phyloP scores from a whole-genome alignment of 2,329 filamentous ascomycete genomes.

The Triangularia verruculosa region DNA sequence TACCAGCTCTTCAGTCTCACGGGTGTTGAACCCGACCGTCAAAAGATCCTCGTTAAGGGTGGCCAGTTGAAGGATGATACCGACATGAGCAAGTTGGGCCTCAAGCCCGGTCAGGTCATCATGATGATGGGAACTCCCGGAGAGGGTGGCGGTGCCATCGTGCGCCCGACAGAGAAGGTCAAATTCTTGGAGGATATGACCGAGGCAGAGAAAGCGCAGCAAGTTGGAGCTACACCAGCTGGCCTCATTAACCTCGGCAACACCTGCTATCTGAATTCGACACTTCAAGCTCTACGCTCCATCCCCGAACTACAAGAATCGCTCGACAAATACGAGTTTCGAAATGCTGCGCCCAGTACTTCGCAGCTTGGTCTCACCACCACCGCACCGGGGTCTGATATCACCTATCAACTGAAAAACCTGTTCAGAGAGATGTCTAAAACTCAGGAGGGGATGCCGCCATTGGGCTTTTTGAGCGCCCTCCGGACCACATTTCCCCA shows the following conservation, averaged over 20 bases:
- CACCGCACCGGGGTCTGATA: conserved; percentile 58
- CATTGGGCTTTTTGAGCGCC: conserved; percentile 76
- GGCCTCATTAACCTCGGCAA: conserved; percentile 92
- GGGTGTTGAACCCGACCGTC: conserved; percentile 90
- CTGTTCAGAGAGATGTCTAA: conserved; percentile 87
- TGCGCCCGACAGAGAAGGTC: conserved; percentile 74
- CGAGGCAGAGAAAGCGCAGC: conserved; percentile 81
- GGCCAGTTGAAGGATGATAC: conserved; percentile 95
- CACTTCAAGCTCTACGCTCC: conserved; percentile 82
- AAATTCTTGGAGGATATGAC: conserved; percentile 98
- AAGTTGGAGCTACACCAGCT: conserved; percentile 80
- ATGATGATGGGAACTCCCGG: conserved; percentile 97
- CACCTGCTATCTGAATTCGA: conserved; percentile 98
- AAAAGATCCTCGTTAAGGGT: conserved; percentile 93
- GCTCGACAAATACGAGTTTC: conserved; percentile 63
- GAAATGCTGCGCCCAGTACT: conserved; percentile 22
- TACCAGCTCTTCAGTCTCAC: conserved; percentile 93
- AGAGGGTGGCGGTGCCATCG: conserved; percentile 56
- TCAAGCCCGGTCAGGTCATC: conserved; percentile 82
- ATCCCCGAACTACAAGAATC: conserved; percentile 89
- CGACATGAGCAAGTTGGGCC: conserved; percentile 74
- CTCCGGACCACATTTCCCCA: conserved; percentile 81
- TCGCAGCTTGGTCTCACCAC: background rate
- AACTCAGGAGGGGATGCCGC: conserved; percentile 83
- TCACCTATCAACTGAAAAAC: conserved; percentile 74